Evolutionary conservation across 805 yeast species (phyloP).

Genomic region (Komagataella populi): DNA sequence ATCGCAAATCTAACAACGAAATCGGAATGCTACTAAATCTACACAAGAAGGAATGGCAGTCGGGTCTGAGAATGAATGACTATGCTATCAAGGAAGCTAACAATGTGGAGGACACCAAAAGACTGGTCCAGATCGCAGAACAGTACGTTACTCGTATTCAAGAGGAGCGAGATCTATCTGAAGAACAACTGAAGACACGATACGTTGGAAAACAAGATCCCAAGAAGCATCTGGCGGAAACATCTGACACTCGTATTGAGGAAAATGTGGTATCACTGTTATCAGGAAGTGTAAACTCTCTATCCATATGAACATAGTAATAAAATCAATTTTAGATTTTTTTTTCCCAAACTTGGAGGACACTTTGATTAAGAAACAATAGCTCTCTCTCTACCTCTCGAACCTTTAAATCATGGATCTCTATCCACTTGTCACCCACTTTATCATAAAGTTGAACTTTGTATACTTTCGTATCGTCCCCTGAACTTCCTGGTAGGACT

Average conservation of each 20-base stretch:
- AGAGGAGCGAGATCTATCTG: conserved; percentile 81
- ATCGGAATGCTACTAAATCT: conserved; percentile 87
- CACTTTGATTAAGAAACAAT: conserved; percentile 46
- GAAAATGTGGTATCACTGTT: conserved; percentile 79
- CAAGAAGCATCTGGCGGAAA: conserved; percentile 86
- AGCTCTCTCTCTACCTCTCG: conserved; percentile 38
- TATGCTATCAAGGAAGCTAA: conserved; percentile 65
- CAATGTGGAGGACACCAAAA: conserved; percentile 58
- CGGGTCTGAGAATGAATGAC: conserved; percentile 71
- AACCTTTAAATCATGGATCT: conserved; percentile 37
- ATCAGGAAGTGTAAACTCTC: conserved; percentile 81
- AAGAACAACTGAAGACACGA: conserved; percentile 85
- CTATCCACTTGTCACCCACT: conserved; percentile 36
- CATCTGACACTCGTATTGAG: conserved; percentile 77
- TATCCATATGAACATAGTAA: conserved; percentile 38
- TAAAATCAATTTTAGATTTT: background rate
- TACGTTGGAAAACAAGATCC: conserved; percentile 99
- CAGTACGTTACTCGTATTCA: conserved; percentile 81
- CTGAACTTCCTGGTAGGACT: conserved; percentile 7
- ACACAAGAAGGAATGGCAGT: conserved; percentile 93
- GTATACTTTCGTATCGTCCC: conserved; percentile 20
- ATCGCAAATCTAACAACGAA: conserved; percentile 83
- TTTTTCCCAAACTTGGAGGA: conserved; percentile 55
- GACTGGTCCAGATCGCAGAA: conserved; percentile 81
- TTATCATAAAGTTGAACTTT: conserved; percentile 33